Conservation (phyloP, 306 rosid genomes). For the Dryas drummondii region DNA sequence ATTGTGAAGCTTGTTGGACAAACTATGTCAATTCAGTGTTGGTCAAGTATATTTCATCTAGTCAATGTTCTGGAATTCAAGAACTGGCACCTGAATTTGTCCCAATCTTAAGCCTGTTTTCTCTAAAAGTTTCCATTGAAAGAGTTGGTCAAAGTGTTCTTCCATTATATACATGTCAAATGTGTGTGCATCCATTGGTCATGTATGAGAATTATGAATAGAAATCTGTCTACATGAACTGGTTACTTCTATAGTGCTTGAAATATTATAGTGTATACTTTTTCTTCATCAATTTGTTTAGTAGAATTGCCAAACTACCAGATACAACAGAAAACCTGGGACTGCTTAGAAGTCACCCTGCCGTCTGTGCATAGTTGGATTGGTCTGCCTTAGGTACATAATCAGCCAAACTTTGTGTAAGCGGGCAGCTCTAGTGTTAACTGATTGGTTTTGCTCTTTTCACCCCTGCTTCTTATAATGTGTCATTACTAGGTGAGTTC, state of each 20-base stretch:
- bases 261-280: background rate
- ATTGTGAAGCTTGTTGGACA: slow-evolving; percentile 4
- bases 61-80: background rate
- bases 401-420: background rate
- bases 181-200: background rate
- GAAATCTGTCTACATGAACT: background rate
- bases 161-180: background rate
- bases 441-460: slow-evolving; percentile 21
- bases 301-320: background rate
- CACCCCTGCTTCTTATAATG: slow-evolving; percentile 10
- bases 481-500: slow-evolving; percentile 22
- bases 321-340: background rate
- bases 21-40: background rate
- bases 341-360: background rate
- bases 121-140: background rate
- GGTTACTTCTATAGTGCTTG: background rate
- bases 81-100: background rate
- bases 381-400: background rate
- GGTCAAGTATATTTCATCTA: background rate
- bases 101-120: background rate
- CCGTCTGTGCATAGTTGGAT: slow-evolving; percentile 7
- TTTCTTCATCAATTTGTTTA: background rate
- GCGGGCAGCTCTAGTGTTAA: slow-evolving; percentile 5
- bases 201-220: background rate
- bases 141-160: background rate